phyloP scores from a whole-genome alignment of 257 asterid species.

The Jaltomata sinuosa region DNA sequence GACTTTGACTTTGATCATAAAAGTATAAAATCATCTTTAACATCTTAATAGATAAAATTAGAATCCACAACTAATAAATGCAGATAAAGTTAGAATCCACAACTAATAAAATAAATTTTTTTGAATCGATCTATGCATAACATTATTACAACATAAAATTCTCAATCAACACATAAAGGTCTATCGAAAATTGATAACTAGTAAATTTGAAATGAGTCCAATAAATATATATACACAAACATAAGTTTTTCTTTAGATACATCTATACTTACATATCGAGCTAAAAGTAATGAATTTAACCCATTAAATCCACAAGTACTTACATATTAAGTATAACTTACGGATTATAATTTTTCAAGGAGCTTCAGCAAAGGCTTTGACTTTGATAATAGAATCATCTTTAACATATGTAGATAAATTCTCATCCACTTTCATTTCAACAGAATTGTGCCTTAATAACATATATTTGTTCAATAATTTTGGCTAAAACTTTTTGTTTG shows the following conservation, averaged over 20 bases:
- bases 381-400: conserved; percentile 15
- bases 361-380: conserved; percentile 15
- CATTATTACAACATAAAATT: too few species aligned
- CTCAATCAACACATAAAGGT: not conserved
- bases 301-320: not conserved
- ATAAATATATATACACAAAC: not conserved
- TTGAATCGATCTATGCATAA: too few species aligned
- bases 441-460: too few species aligned
- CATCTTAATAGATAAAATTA: not conserved
- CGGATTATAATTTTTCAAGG: not conserved
- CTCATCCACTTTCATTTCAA: too few species aligned
- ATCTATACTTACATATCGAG: not conserved
- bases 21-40: not conserved
- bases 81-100: too few species aligned
- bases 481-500: too few species aligned
- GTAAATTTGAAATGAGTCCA: not conserved
- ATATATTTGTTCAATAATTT: too few species aligned
- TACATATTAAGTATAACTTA: not conserved
- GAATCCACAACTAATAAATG: too few species aligned
- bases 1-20: conserved; percentile 13
- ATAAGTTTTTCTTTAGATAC: not conserved
- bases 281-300: not conserved
- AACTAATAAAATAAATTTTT: too few species aligned
- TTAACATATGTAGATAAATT: conserved; percentile 11
- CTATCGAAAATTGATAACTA: not conserved